phyloP scores from a whole-genome alignment of 345 rosid genomes.

The Turritis glabra region DNA sequence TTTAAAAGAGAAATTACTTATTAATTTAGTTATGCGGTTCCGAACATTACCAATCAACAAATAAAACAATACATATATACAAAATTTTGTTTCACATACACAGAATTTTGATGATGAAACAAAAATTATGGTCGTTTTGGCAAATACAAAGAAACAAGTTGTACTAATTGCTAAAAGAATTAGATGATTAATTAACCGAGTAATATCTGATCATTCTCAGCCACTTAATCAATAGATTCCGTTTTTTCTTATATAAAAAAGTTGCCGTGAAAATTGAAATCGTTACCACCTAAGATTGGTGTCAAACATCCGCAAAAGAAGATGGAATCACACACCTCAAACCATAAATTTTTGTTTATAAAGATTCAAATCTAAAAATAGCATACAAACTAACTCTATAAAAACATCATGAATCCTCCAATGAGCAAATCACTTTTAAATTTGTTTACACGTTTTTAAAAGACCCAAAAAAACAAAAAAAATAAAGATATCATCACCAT shows the following conservation, averaged over 20 bases:
- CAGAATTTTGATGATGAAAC: neutral
- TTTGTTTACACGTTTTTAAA: conserved; percentile 16
- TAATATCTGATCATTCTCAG: conserved; percentile 5
- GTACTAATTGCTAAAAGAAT: neutral
- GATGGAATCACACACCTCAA: conserved; percentile 27
- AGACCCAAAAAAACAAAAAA: neutral
- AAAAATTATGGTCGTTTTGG: neutral
- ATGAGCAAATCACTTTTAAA: conserved; percentile 22
- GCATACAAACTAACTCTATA: neutral
- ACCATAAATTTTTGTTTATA: neutral
- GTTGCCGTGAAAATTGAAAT: neutral
- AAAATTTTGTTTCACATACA: neutral
- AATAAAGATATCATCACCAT: conserved; percentile 42
- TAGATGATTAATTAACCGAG: neutral
- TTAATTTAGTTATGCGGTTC: neutral
- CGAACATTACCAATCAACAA: neutral
- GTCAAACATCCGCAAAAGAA: conserved; percentile 33
- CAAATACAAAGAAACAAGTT: neutral
- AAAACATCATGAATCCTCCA: conserved; percentile 17
- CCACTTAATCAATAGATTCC: conserved; percentile 11
- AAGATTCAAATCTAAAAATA: neutral
- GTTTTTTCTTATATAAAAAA: neutral
- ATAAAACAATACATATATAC: neutral
- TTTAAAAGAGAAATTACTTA: neutral
- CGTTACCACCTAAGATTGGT: conserved; percentile 5